A percentile compares a stretch with the other conserved stretches of the same genome.
phyloP scores from a whole-genome alignment of 1,139 yeast species.

The Protomyces inundatus region DNA sequence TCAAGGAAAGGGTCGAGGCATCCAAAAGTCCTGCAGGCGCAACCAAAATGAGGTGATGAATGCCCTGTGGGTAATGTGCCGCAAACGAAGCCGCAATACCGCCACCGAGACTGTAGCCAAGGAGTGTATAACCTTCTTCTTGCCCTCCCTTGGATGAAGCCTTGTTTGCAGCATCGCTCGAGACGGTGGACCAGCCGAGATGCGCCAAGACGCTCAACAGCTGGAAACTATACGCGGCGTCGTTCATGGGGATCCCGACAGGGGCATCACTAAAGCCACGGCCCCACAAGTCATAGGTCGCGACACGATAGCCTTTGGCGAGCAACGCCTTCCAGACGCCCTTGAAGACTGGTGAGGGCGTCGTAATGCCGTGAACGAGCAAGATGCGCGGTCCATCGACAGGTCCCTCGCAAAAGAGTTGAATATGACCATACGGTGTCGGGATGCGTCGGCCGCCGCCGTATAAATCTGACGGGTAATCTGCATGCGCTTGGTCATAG shows the following conservation, averaged over 20 bases:
- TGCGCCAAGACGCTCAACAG: slow-evolving; percentile 10
- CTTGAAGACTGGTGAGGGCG: slow-evolving; percentile 16
- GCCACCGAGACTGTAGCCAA: slow-evolving; percentile 24
- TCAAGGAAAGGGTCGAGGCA: not conserved
- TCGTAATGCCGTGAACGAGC: slow-evolving; percentile 25
- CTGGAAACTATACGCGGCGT: slow-evolving; percentile 1
- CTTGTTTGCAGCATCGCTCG: not conserved
- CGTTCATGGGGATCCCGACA: slow-evolving; percentile 12
- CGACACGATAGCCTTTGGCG: slow-evolving; percentile 16
- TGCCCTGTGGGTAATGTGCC: slow-evolving; percentile 4
- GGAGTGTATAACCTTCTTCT: not conserved
- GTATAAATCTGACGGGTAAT: slow-evolving; percentile 5
- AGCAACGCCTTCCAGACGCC: slow-evolving; percentile 8
- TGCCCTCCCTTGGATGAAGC: not conserved
- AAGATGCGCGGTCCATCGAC: slow-evolving; percentile 17
- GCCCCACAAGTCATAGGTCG: slow-evolving; percentile 18
- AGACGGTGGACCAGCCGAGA: slow-evolving; percentile 10
- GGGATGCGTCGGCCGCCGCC: slow-evolving; percentile 5
- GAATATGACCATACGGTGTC: slow-evolving; percentile 18
- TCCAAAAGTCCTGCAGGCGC: slow-evolving; percentile 25
- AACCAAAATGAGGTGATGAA: slow-evolving; percentile 10
- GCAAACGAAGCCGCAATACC: slow-evolving; percentile 17
- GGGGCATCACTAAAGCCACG: slow-evolving; percentile 24
- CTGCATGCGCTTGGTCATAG: not conserved
- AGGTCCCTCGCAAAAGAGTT: slow-evolving; percentile 12